A percentile compares a stretch with the other conserved stretches of the same genome.
Evolutionary conservation across 2,329 filamentous ascomycete species (phyloP).

Genomic region (Colletotrichum horii): DNA sequence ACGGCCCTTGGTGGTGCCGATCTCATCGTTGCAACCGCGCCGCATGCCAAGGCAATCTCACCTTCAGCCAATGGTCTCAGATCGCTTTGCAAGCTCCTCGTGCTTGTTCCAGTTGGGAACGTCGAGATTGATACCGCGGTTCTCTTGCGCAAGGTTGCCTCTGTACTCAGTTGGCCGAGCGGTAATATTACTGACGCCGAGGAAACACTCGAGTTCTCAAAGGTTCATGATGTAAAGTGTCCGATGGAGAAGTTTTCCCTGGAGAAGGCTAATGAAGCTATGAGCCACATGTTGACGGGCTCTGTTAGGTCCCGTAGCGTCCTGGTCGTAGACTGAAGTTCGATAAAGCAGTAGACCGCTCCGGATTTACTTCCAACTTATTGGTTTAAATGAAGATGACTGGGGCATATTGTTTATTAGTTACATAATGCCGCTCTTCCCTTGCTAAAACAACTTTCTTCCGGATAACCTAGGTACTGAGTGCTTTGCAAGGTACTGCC

Average conservation of each 20-base stretch:
- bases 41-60: slow-evolving; percentile 59
- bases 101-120: slow-evolving; percentile 56
- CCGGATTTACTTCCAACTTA: fast-evolving
- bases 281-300: slow-evolving; percentile 44
- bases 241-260: slow-evolving; percentile 70
- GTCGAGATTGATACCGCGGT: slow-evolving; percentile 47
- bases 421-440: fast-evolving
- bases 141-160: slow-evolving; percentile 56
- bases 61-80: slow-evolving; percentile 59
- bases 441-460: neutral
- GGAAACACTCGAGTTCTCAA: slow-evolving; percentile 71
- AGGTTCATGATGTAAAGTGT: slow-evolving; percentile 65
- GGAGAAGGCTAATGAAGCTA: slow-evolving; percentile 49
- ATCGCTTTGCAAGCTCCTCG: slow-evolving; percentile 61
- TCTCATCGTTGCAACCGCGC: slow-evolving; percentile 67
- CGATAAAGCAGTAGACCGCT: fast-evolving
- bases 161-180: slow-evolving; percentile 67
- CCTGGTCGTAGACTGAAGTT: slow-evolving; percentile 39
- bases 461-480: too few species aligned
- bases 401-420: neutral
- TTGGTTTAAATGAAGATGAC: neutral
- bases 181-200: slow-evolving; percentile 68
- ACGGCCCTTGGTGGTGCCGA: slow-evolving; percentile 65
- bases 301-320: slow-evolving; percentile 52
- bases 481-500: too few species aligned